Conservation (phyloP, 257 asterid species). For the Leptodermis oblonga region DNA sequence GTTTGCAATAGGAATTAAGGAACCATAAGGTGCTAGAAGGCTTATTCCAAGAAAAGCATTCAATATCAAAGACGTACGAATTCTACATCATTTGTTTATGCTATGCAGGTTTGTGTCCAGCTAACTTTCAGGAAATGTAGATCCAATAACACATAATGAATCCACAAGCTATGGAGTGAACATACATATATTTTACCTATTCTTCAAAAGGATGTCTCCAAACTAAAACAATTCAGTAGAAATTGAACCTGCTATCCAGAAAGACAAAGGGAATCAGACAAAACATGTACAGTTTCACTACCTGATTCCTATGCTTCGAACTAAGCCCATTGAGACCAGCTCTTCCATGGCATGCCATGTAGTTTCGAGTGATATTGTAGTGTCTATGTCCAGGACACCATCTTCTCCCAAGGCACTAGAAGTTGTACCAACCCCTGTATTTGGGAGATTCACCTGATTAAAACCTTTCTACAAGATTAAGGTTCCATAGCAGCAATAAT, state of each 20-base stretch:
- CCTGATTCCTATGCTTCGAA: constrained; percentile 68
- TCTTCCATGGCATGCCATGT: constrained; percentile 72
- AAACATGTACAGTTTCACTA: neutral
- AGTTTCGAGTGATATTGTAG: constrained; percentile 52
- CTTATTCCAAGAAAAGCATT: neutral
- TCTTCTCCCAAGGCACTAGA: constrained; percentile 59
- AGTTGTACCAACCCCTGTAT: constrained; percentile 52
- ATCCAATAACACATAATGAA: neutral
- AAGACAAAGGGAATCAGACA: neutral
- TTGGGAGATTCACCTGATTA: neutral
- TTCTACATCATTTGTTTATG: neutral
- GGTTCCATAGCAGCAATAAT: neutral
- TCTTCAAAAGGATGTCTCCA: neutral
- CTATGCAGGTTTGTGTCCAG: neutral
- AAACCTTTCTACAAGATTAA: neutral
- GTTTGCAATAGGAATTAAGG: neutral
- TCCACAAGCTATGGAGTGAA: neutral
- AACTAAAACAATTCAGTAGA: neutral
- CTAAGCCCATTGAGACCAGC: constrained; percentile 52
- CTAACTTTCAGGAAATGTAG: neutral
- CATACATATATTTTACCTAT: neutral
- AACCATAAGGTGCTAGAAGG: neutral
- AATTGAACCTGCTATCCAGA: constrained; percentile 5
- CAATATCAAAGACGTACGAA: neutral
- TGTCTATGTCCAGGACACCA: constrained; percentile 58